Conservation (phyloP, 257 asterid genomes). For the Plectranthus barbatus region DNA sequence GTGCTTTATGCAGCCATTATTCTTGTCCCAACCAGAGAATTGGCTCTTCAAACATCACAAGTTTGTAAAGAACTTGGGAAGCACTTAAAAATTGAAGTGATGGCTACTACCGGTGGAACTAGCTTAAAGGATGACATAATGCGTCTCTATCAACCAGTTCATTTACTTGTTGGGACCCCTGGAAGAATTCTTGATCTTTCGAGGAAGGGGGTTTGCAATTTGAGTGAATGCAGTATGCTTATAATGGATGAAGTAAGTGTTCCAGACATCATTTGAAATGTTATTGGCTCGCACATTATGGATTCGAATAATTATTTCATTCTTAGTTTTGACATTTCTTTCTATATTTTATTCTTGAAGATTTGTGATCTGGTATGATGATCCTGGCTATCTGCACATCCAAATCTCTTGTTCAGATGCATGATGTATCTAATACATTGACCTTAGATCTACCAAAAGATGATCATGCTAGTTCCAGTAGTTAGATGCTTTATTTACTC, state of each 20-base stretch:
- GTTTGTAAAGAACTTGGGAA: constrained; percentile 79
- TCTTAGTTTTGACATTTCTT: neutral
- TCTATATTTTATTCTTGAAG: neutral
- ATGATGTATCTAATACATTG: neutral
- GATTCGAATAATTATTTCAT: neutral
- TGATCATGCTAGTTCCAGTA: neutral
- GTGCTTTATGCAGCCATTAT: constrained; percentile 48
- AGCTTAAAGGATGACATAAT: constrained; percentile 68
- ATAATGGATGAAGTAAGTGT: constrained; percentile 74
- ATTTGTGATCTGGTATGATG: neutral
- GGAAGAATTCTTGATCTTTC: constrained; percentile 80
- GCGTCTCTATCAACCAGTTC: constrained; percentile 76
- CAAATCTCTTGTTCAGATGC: neutral
- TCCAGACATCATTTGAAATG: constrained; percentile 4
- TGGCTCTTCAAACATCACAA: constrained; percentile 85
- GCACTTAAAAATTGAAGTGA: constrained; percentile 60
- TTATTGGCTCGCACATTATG: neutral
- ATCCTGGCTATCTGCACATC: neutral
- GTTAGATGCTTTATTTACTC: neutral
- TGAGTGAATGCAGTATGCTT: constrained; percentile 52
- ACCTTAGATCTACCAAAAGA: neutral
- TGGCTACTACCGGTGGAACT: constrained; percentile 78
- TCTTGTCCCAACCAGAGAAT: constrained; percentile 77
- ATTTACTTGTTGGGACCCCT: constrained; percentile 74
- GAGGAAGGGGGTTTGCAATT: constrained; percentile 47